These are phyloP conservation scores for Chaetomiaceae sp. DNA, from an alignment of 2,329 filamentous ascomycete species.

Conservation along the genomic window DNA sequence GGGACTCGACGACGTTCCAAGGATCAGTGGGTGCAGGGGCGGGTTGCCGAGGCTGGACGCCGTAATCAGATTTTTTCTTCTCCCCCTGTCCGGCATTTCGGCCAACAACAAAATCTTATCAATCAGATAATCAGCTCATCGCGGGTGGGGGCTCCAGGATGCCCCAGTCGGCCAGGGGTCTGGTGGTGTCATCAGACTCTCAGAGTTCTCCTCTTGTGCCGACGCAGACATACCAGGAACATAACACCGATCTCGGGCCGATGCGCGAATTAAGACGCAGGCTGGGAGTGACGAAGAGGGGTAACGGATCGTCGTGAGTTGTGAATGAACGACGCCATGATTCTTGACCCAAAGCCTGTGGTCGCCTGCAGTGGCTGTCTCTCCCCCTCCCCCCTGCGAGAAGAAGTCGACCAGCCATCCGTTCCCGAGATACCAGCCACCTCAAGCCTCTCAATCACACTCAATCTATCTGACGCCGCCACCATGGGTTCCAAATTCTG, in stretches of 20 bases:
- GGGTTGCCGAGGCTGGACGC: not conserved
- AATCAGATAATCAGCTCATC: slow-evolving; percentile 14
- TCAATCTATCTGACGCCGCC: not conserved
- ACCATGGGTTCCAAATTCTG: slow-evolving; percentile 31
- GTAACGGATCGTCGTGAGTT: too few species aligned
- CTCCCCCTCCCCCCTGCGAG: not conserved
- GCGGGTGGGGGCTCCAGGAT: not conserved
- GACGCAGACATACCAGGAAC: not conserved
- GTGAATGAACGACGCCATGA: not conserved
- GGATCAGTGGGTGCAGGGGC: not conserved
- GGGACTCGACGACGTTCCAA: not conserved
- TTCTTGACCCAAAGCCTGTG: not conserved
- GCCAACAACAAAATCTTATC: slow-evolving; percentile 17
- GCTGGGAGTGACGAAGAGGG: not conserved
- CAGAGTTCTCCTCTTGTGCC: too few species aligned
- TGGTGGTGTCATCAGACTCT: not conserved
- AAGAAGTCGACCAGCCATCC: not conserved
- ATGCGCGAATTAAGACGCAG: slow-evolving; percentile 10
- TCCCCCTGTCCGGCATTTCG: not conserved
- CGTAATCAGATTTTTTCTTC: slow-evolving; percentile 7
- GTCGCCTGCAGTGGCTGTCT: not conserved
- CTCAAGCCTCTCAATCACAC: slow-evolving; percentile 1
- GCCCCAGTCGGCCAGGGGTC: not conserved
- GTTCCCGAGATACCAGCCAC: not conserved
- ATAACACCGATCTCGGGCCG: slow-evolving; percentile 6